Evolutionary conservation across 495 filamentous ascomycete genomes (phyloP).

Genomic region (Oidiodendron maius): DNA sequence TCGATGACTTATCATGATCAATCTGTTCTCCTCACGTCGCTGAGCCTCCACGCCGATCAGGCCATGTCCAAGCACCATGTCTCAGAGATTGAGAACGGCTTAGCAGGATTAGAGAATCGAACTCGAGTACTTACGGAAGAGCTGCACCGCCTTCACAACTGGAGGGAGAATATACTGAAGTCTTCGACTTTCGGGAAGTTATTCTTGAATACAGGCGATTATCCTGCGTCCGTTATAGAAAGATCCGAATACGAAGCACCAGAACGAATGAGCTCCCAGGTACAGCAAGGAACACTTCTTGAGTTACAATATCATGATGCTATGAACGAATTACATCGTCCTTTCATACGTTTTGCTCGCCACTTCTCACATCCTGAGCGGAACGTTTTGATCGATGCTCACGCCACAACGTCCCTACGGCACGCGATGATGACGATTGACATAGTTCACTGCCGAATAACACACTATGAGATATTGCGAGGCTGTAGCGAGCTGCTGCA

Average conservation of each 20-base stretch:
- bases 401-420: not conserved
- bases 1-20: not conserved
- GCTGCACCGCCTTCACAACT: not conserved
- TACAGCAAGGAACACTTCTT: not conserved
- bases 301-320: not conserved
- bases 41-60: no score
- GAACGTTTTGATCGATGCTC: not conserved
- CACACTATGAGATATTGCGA: not conserved
- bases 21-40: no score
- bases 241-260: no score
- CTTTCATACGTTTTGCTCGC: not conserved
- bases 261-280: no score
- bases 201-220: not conserved
- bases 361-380: not conserved
- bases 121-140: not conserved
- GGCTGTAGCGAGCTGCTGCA: not conserved
- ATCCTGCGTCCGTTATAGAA: no score
- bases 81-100: not conserved
- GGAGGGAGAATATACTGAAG: not conserved
- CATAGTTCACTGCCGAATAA: not conserved
- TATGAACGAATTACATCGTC: not conserved
- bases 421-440: not conserved
- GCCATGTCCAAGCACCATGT: no score
- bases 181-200: not conserved
- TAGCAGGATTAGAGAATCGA: not conserved